Percentiles rank a stretch among this genome's conserved stretches.
Evolutionary conservation across 2,329 filamentous ascomycete species (phyloP).

Genomic region (Calonectria crousiana): DNA sequence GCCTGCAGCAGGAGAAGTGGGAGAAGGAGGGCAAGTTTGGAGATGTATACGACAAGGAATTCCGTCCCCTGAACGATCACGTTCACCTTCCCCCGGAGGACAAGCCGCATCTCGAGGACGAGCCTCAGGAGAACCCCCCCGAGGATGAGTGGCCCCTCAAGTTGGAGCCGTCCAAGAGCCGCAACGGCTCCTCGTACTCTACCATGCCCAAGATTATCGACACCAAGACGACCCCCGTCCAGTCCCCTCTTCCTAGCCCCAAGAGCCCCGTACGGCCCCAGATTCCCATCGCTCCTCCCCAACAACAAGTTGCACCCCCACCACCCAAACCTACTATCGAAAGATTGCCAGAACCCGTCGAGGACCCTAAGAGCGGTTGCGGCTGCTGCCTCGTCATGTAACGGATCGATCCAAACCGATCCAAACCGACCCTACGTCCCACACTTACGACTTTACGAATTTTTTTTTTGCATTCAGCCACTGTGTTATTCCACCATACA

Average conservation of each 20-base stretch:
- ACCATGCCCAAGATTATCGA: constrained; percentile 70
- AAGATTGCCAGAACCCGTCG: constrained; percentile 38
- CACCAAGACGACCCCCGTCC: constrained; percentile 46
- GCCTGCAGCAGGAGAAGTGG: constrained; percentile 95
- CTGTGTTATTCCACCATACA: constrained; percentile 44
- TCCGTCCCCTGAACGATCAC: constrained; percentile 83
- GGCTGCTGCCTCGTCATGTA: constrained; percentile 67
- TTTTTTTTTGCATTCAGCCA: constrained; percentile 46
- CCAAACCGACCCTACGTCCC: constrained; percentile 22
- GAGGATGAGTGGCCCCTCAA: constrained; percentile 72
- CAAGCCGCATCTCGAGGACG: constrained; percentile 36
- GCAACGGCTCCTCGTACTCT: constrained; percentile 68
- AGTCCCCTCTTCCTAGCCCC: constrained; percentile 57
- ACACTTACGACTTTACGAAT: constrained; percentile 49
- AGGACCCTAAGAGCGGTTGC: constrained; percentile 58
- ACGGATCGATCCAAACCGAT: constrained; percentile 4
- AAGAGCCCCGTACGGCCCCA: constrained; percentile 52
- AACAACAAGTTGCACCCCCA: constrained; percentile 19
- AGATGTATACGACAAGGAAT: constrained; percentile 87
- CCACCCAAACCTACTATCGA: constrained; percentile 28
- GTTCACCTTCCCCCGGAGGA: constrained; percentile 61
- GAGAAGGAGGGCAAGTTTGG: constrained; percentile 91
- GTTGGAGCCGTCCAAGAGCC: constrained; percentile 58
- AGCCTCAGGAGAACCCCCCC: constrained; percentile 27
- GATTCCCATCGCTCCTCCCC: constrained; percentile 38